Evolutionary conservation across 2,329 filamentous ascomycete species (phyloP).

Genomic region (Lachnellula cervina): DNA sequence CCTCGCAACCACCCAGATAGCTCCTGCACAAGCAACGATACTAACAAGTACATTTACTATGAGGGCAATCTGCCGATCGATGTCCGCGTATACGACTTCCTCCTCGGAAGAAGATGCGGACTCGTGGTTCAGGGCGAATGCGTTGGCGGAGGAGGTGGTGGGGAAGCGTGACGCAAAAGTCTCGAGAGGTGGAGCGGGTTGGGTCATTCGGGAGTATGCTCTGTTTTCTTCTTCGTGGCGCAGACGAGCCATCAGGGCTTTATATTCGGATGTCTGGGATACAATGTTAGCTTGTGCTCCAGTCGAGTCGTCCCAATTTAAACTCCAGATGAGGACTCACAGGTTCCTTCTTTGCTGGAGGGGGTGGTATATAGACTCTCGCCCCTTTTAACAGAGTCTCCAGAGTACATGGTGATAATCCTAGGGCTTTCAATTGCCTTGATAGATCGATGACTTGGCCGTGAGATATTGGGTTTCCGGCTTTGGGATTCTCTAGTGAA

Average conservation of each 20-base stretch:
- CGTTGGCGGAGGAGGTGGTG: slow-evolving; percentile 44
- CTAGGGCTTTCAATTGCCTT: slow-evolving; percentile 41
- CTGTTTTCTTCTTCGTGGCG: slow-evolving; percentile 77
- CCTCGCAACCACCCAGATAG: slow-evolving; percentile 71
- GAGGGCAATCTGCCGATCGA: slow-evolving; percentile 76
- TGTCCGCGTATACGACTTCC: slow-evolving; percentile 63
- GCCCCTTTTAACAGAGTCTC: slow-evolving; percentile 69
- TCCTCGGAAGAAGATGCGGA: slow-evolving; percentile 49
- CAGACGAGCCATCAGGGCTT: slow-evolving; percentile 79
- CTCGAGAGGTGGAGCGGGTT: slow-evolving; percentile 51
- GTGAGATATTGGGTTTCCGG: slow-evolving; percentile 69
- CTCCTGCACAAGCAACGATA: slow-evolving; percentile 71
- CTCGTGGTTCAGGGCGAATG: slow-evolving; percentile 47
- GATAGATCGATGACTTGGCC: slow-evolving; percentile 61
- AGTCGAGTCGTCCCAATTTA: not conserved
- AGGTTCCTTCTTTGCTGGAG: slow-evolving; percentile 70
- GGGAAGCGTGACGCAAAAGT: slow-evolving; percentile 58
- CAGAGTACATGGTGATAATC: slow-evolving; percentile 45
- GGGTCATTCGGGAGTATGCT: slow-evolving; percentile 76
- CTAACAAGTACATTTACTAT: slow-evolving; percentile 89
- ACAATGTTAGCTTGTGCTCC: slow-evolving; percentile 7
- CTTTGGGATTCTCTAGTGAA: slow-evolving; percentile 35
- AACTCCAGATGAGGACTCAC: slow-evolving; percentile 42
- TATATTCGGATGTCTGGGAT: slow-evolving; percentile 70
- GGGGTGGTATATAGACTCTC: slow-evolving; percentile 71